Base-by-base conservation (phyloP, 2,329 filamentous ascomycete species). In the Aspergillus sp. region DNA sequence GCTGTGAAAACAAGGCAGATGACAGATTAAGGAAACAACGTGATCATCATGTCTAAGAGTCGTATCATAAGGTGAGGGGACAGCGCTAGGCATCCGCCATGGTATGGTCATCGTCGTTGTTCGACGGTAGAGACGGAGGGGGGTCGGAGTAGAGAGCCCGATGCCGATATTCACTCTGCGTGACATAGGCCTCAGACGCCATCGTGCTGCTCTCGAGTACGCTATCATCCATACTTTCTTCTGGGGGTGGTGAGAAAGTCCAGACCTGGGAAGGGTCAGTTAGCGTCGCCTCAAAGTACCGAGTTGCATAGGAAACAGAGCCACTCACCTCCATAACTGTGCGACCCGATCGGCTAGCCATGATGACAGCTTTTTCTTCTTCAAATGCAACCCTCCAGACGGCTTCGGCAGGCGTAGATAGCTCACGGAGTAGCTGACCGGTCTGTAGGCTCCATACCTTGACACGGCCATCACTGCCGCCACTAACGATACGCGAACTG, bases 351-450 rank as follows among this genome's bases (percentile, higher is more conserved):
- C 93, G 83, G 63, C 90, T 87, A 8, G 94, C 94, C 80, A 99
- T 89, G 30, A 96, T 93, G 26, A 99, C 93, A 53, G 93, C 95
- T 72, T 96, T 97, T 73, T 99, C 94, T 60, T 96, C 93, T 68
- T 99, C 94, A 69, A 99, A 99, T 0, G 95, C 94, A 32, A 99
- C 93, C 54, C 94, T 83, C 94, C 94, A 99, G 0, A 99, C 94
- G 14, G 93, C 92, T 67, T 99, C 93, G 0, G 93, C 90, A 49
- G 93, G 91, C 17, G 88, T 86, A 44, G 93, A 93, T 40, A 99
- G 82, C 73, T 99, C 94, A 54, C 94, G 85, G 19, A 99, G 90
- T 24, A 96, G 80, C 52, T 89, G 87, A 3, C 94, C 94, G 2
- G 90, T 94, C 72, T 94, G 91, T 53, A 97, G 78, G 74, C 96